phyloP scores from a whole-genome alignment of 768 basidiomycete genomes.

The Xerocomus brunneocitrinus region DNA sequence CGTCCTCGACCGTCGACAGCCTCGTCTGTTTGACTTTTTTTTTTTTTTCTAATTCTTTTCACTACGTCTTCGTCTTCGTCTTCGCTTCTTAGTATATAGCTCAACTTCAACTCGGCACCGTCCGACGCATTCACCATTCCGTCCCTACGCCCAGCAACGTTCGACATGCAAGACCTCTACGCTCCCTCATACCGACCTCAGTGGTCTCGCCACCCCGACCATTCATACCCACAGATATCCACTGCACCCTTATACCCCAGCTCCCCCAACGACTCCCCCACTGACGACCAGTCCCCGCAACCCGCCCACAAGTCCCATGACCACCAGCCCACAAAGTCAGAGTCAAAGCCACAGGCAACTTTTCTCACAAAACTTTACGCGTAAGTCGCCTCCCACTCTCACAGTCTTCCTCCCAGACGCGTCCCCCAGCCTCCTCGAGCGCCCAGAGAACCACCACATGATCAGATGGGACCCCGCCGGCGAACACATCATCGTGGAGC shows the following conservation, averaged over 20 bases:
- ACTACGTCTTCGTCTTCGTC: conserved; percentile 12
- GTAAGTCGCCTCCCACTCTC: conserved; percentile 43
- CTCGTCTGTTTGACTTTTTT: conserved; percentile 28
- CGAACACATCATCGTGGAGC: conserved; percentile 92
- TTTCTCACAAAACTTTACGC: conserved; percentile 96
- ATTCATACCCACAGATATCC: conserved; percentile 32
- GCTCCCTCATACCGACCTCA: conserved; percentile 45
- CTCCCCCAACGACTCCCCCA: conserved; percentile 39
- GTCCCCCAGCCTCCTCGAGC: conserved; percentile 69
- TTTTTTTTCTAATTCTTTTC: conserved; percentile 20
- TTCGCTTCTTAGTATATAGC: conserved; percentile 33
- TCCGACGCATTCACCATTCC: conserved; percentile 34
- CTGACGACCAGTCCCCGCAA: conserved; percentile 45
- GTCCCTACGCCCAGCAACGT: conserved; percentile 39
- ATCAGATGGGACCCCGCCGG: conserved; percentile 94
- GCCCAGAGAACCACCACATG: conserved; percentile 93
- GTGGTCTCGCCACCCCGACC: conserved; percentile 32
- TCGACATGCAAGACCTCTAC: conserved; percentile 47
- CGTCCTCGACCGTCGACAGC: conserved; percentile 28
- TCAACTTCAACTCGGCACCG: conserved; percentile 12
- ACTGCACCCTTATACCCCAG: conserved; percentile 32
- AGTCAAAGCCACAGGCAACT: conserved; percentile 85
- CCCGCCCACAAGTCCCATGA: conserved; percentile 32
- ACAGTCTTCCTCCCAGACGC: conserved; percentile 14
- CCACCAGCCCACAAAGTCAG: conserved; percentile 59